Evolutionary conservation across 148 eudicot species (phyloP).

Genomic region (Polygonum aviculare): DNA sequence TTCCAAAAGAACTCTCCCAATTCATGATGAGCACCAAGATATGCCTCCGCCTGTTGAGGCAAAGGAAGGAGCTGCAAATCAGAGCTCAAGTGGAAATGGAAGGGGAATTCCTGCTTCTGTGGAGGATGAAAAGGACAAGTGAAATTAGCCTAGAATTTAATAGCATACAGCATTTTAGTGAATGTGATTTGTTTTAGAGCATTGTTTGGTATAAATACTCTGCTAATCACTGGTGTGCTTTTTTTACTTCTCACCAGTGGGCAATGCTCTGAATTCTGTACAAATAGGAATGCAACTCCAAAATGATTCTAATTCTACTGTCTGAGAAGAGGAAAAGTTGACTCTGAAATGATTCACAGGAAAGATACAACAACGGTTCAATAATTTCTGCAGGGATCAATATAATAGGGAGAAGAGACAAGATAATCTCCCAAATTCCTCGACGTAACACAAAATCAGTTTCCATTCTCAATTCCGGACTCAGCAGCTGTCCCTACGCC

Average conservation of each 20-base stretch:
- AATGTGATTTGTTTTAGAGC: neutral
- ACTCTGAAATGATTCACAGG: neutral
- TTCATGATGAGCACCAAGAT: constrained; percentile 52
- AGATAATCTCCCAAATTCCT: too few species aligned
- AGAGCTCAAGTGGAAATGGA: constrained; percentile 18
- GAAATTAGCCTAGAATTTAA: neutral
- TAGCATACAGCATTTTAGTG: neutral
- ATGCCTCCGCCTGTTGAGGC: constrained; percentile 32
- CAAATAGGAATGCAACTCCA: neutral
- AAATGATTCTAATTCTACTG: neutral
- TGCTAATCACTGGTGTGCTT: constrained; percentile 7
- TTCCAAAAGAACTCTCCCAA: constrained; percentile 87
- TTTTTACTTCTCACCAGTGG: neutral
- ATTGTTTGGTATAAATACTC: neutral
- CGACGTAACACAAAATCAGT: too few species aligned
- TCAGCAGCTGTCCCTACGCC: too few species aligned
- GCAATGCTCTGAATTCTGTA: neutral
- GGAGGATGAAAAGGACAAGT: neutral
- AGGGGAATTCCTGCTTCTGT: neutral
- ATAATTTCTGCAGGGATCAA: too few species aligned
- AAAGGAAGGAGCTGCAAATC: constrained; percentile 46
- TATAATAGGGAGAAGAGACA: too few species aligned
- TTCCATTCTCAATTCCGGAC: too few species aligned
- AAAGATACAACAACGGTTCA: neutral
- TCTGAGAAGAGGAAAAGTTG: neutral